phyloP scores from a whole-genome alignment of 1,284 basidiomycete species.

The Exobasidium cylindrosporum region DNA sequence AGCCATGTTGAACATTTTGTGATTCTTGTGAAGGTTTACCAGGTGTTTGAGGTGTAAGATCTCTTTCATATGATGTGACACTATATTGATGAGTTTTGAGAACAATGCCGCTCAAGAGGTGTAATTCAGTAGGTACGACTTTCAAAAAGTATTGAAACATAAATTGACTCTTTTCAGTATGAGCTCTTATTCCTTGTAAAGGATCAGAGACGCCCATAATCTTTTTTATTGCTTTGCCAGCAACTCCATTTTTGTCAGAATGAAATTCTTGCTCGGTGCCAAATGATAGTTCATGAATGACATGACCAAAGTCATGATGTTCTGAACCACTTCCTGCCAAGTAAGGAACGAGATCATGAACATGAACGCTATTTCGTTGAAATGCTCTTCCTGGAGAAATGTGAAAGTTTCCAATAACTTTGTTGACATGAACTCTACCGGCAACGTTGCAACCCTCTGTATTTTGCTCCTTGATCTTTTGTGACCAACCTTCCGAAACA shows the following conservation, averaged over 20 bases:
- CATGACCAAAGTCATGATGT: slow-evolving; percentile 79
- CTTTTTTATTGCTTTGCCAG: slow-evolving; percentile 59
- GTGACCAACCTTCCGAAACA: slow-evolving; percentile 87
- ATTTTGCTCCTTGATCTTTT: slow-evolving; percentile 85
- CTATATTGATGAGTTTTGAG: slow-evolving; percentile 86
- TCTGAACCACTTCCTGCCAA: slow-evolving; percentile 58
- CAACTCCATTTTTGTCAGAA: slow-evolving; percentile 13
- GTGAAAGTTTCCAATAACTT: slow-evolving; percentile 63
- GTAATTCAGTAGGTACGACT: slow-evolving; percentile 51
- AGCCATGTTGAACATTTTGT: slow-evolving; percentile 64
- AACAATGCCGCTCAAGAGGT: slow-evolving; percentile 27
- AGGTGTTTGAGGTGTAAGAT: slow-evolving; percentile 56
- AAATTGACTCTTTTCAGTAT: slow-evolving; percentile 59
- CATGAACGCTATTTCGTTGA: slow-evolving; percentile 76
- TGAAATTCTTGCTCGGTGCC: slow-evolving; percentile 41
- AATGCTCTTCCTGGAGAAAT: slow-evolving; percentile 79
- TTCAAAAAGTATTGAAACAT: slow-evolving; percentile 80
- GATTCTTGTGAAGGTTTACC: slow-evolving; percentile 4
- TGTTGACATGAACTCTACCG: slow-evolving; percentile 90
- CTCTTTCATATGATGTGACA: slow-evolving; percentile 91
- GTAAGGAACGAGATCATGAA: slow-evolving; percentile 94
- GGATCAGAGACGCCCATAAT: slow-evolving; percentile 79
- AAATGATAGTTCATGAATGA: slow-evolving; percentile 77
- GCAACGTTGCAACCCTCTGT: slow-evolving; percentile 91
- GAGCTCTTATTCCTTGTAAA: slow-evolving; percentile 68